Evolutionary conservation across 768 basidiomycete species (phyloP), one percentile per base, ranked within the genome.

Genomic region (Boletus eberwhitei): DNA sequence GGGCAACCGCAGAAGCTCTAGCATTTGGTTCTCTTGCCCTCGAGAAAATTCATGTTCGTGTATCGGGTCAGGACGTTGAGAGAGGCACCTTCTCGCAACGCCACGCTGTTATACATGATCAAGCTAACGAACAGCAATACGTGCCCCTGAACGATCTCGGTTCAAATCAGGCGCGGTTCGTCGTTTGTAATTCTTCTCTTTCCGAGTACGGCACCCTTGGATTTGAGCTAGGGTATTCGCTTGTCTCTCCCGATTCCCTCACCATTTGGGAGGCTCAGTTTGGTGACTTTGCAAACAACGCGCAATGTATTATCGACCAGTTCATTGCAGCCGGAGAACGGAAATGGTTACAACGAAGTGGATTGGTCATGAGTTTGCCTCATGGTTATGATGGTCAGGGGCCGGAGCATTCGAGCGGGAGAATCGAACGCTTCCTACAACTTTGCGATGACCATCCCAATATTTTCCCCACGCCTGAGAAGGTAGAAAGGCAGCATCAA

Each of bases 181-280:
- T 93, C 57, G 80, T 98, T 58, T 95, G 91, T 78, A 99, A 98
- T 79, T 98, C 97, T 8, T 93, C 92, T 7, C 79, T 99, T 19
- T 98, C 96, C 40, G 97, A 99, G 72, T 99, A 77, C 67, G 97
- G 96, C 58, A 78, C 86, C 3, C 89, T 99, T 55, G 96, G 96
- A 38, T 99, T 98, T 72, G 96, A 99, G 72, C 85, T 99, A 31
- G 96, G 96, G 9, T 99, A 99, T 74, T 99, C 97, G 7, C 86
- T 98, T 59, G 97, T 98, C 50, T 96, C 93, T 14, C 97, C 96
- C 19, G 86, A 93, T 66, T 78, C 85, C 26, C 79, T 99, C 59
- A 93, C 93, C 16, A 87, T 99, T 66, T 99, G 96, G 97, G 97
- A 98, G 71, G 97, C 96, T 16, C 96, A 98, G 71, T 95, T 98